These are phyloP conservation scores for Penicillium sp. DNA, from an alignment of 2,329 filamentous ascomycete species.

Conservation along the genomic window DNA sequence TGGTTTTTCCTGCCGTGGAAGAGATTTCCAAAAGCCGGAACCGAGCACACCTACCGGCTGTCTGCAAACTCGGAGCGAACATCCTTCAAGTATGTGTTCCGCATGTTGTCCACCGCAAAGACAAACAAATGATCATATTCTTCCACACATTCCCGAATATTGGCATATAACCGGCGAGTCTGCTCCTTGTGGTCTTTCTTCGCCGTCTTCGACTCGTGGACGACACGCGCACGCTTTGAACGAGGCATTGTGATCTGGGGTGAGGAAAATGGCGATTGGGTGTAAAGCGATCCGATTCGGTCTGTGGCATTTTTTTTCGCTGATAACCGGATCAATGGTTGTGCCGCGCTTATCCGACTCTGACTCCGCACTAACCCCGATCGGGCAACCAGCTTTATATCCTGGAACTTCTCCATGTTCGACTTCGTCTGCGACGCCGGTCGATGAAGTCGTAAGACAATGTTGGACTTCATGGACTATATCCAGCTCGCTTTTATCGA, in stretches of 20 bases:
- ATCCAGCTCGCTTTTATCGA: slow-evolving; percentile 86
- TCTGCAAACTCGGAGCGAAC: slow-evolving; percentile 79
- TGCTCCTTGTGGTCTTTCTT: slow-evolving; percentile 90
- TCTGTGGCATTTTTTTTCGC: slow-evolving; percentile 32
- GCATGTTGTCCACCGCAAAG: slow-evolving; percentile 93
- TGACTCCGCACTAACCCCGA: slow-evolving; percentile 24
- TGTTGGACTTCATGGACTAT: slow-evolving; percentile 98
- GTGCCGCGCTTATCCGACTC: slow-evolving; percentile 35
- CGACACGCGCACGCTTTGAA: slow-evolving; percentile 84
- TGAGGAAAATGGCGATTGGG: slow-evolving; percentile 18
- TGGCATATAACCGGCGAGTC: slow-evolving; percentile 79
- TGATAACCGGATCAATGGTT: slow-evolving; percentile 37
- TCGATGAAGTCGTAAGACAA: slow-evolving; percentile 38
- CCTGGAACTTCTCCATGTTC: slow-evolving; percentile 5
- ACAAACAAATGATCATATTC: slow-evolving; percentile 88
- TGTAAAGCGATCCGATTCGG: slow-evolving; percentile 20
- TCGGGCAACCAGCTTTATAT: slow-evolving; percentile 30
- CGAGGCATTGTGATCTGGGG: slow-evolving; percentile 68
- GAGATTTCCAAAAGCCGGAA: neutral
- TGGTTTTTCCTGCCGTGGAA: slow-evolving; percentile 4
- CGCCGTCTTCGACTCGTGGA: slow-evolving; percentile 82
- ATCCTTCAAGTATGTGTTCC: slow-evolving; percentile 91
- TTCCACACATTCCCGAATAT: slow-evolving; percentile 77
- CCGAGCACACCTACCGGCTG: slow-evolving; percentile 57
- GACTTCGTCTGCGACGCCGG: slow-evolving; percentile 5